phyloP scores from a whole-genome alignment of 805 yeast species.

The Metschnikowia santaceciliae region DNA sequence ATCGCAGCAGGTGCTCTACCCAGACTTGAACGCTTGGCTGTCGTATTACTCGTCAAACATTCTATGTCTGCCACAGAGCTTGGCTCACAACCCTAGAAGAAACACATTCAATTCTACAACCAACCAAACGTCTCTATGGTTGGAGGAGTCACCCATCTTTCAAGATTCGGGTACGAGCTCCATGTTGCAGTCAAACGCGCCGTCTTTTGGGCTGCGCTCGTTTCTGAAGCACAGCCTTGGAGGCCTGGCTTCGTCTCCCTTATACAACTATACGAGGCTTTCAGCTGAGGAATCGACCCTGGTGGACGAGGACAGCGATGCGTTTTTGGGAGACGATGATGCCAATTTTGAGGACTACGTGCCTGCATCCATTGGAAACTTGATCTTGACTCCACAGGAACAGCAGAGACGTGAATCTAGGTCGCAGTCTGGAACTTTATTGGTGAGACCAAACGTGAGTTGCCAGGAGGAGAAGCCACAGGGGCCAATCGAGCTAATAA shows the following conservation, averaged over 20 bases:
- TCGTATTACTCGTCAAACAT: not conserved
- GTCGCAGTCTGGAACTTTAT: constrained; percentile 42
- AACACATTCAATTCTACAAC: not conserved
- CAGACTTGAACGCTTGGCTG: constrained; percentile 2
- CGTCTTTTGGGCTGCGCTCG: not conserved
- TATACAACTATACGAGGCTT: not conserved
- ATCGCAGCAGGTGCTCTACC: not conserved
- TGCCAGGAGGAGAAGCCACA: not conserved
- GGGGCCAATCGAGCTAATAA: not conserved
- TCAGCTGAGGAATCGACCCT: constrained; percentile 1
- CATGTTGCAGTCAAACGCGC: not conserved
- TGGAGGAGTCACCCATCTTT: constrained; percentile 1
- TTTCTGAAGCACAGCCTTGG: not conserved
- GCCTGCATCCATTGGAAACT: constrained; percentile 76
- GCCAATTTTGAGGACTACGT: constrained; percentile 70
- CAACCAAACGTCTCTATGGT: not conserved
- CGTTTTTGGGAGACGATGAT: constrained; percentile 23
- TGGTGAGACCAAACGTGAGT: constrained; percentile 31
- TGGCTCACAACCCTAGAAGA: not conserved
- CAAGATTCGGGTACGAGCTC: not conserved
- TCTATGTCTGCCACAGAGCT: not conserved
- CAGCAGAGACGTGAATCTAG: constrained; percentile 63
- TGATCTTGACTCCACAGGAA: constrained; percentile 75
- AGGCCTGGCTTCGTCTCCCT: not conserved
- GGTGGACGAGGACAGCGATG: constrained; percentile 33